Base-by-base conservation (phyloP, 108 stramenopile species). In the Fragilariopsis cylindrus region DNA sequence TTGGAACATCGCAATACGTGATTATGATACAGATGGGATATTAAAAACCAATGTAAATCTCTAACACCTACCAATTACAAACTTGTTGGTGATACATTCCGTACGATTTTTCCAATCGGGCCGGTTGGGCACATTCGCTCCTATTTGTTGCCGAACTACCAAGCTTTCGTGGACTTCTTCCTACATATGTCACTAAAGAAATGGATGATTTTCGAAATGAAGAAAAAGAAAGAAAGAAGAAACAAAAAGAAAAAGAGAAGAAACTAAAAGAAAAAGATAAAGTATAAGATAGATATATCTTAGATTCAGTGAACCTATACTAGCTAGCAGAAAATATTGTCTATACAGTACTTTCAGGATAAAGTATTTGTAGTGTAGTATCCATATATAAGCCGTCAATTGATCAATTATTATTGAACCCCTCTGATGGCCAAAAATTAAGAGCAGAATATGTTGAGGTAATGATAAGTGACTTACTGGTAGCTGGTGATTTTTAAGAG, bases 51-150 rank as follows among this genome's bases (percentile, higher is more conserved):
- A 79, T 18, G 85, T 86, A 64, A 97, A 97, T 94, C 91, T 30
- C 72, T 99, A 44, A 98, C 98, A 30, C 98, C 98, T 16, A 88
- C 84, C 1, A 86, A 97, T 7, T 99, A 99, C 84, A 80, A 84
- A 63, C 80, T 77, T 41, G 98, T 99, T 2, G 98, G 97, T 4
- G 87, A 99, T 41, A 72, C 98, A 53, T 99, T 99, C 78, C 91
- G 98, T 21, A 54, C 85, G 3, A 81, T 90, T 13, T 99, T 98
- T 75, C 73, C 74, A 66, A 57, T 45, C 81, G 92, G 60, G 94
- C 97, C 18, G 99, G 99, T 11, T 99, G 99, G 99, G 98, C 99
- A 4, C 99, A 99, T 81, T 91, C 94, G 46, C 74, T 99, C 46
- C 84, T 99, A 7, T 99, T 99, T 82, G 98, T 98, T 12, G 98